Base-by-base conservation (phyloP, 116 monocot species). In the Dioscorea cayenensis region DNA sequence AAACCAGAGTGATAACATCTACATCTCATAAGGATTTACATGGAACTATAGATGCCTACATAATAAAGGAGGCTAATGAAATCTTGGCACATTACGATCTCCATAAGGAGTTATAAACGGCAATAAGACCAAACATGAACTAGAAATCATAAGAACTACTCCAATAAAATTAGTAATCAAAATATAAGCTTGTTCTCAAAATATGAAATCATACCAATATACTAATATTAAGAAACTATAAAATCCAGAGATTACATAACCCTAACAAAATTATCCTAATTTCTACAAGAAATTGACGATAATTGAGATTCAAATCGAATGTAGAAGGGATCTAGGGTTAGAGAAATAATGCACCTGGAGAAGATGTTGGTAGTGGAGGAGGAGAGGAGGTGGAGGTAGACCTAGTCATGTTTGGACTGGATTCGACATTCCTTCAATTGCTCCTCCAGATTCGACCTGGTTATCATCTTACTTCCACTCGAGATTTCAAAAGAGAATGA, bases 371-470 rank as follows among this genome's bases (percentile, higher is more conserved):
- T 77, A n/a, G n/a, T n/a, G n/a, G 92, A 80, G 70, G 86, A 86
- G 62, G 93, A 84, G 81, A 87, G 83, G 76, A 89, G 83, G 61
- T 89, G 80, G 50, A 83, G 32, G 50, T 89, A 73, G 16, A 85
- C 86, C 89, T 82, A 89, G 13, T 85, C 83, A 75, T 87, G 36
- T 77, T 94, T 94, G 48, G 94, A 89, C 22, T 89, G 76, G 75
- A 83, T 77, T 85, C 87, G 94, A 73, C 89, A 87, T 79, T 94
- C 94, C 68, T 84, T 60, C 66, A 94, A 79, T 73, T 94, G 94
- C 72, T 89, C 94, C 71, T 83, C 86, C 49, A 89, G 78, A 69
- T 84, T 84, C 55, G 89, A 83, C n/a, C 87, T 82, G 49, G 85
- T 83, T 38, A 85, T 85, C 87, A 85, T 88, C 77, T 76, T 63